Percentiles rank a stretch among this genome's conserved stretches.
Evolutionary conservation across 2,329 filamentous ascomycete genomes (phyloP).

Genomic region (Aspergillus pseudoglaucus): DNA sequence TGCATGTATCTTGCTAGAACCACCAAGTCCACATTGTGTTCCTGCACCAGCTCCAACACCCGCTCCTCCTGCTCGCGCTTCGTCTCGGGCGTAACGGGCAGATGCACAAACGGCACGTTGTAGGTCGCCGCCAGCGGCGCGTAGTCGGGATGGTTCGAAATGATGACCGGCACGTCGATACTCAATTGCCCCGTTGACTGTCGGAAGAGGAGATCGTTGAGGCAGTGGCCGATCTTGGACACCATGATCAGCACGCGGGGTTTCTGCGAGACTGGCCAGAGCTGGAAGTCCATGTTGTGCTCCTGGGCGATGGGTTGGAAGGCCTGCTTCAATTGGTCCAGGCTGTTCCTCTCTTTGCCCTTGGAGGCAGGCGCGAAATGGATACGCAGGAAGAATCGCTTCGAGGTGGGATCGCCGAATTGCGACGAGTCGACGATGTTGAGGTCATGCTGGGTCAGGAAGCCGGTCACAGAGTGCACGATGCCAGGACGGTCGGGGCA

Average conservation of each 20-base stretch:
- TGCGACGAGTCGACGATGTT: conserved; percentile 82
- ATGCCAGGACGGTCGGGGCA: conserved; percentile 82
- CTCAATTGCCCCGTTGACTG: conserved; percentile 66
- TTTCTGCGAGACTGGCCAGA: conserved; percentile 63
- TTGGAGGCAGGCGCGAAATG: conserved; percentile 58
- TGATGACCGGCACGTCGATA: conserved; percentile 69
- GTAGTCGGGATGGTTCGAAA: conserved; percentile 77
- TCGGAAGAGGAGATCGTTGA: conserved; percentile 78
- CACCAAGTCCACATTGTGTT: conserved; percentile 68
- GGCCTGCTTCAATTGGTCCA: conserved; percentile 47
- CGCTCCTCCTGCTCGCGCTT: conserved; percentile 66
- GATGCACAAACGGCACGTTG: conserved; percentile 71
- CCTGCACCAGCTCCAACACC: conserved; percentile 62
- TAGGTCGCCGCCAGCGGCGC: conserved; percentile 62
- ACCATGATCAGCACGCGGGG: conserved; percentile 80
- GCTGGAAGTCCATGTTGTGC: conserved; percentile 64
- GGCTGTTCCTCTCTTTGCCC: conserved; percentile 22
- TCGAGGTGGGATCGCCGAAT: conserved; percentile 67
- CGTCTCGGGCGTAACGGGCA: conserved; percentile 72
- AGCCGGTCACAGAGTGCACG: conserved; percentile 73
- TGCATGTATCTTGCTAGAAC: conserved; percentile 86
- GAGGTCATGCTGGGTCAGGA: conserved; percentile 65
- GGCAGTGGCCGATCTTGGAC: conserved; percentile 79
- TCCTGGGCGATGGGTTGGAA: conserved; percentile 57
- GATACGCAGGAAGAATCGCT: conserved; percentile 83